Base-by-base conservation (phyloP, 192 early-diverging fungal species). In the Nowakowskiella sp. region DNA sequence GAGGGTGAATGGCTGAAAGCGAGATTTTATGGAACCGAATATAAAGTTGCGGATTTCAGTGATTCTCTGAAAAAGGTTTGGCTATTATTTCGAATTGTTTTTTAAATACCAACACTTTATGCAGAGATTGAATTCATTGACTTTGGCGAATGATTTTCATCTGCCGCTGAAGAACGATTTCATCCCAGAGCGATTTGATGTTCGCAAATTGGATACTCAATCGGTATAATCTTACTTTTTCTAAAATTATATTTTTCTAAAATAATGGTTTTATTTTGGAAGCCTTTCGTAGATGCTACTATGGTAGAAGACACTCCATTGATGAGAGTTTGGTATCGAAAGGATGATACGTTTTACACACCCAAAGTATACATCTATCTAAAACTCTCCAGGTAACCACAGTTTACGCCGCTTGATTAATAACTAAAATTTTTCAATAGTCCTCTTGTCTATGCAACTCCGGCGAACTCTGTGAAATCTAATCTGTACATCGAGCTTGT, bases 281-380 rank as follows among this genome's bases (percentile, higher is more conserved):
- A 36, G 51, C 72, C 51, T 0, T 4, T 49, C 10, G 62, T 47
- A 10, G 33, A 51, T 13, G 82, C 88, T 2, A 36, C 49, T 21
- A 65, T 91, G 45, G 68, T 90, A 42, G 61, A 56, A 42, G 79
- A 90, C n/a, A 70, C 72, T 6, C 54, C 67, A 0, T 30, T 65
- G 1, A 44, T 76, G 22, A 81, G 91, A 31, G 60, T 96, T 60
- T 98, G 94, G 94, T 81, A 89, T 64, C 93, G 94, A 64, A 88
- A 87, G 53, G 94, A 98, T 68, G 90, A 94, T 62, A 86, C 76
- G 1, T 98, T 91, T 55, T 85, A 81, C 74, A 77, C 92, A 16
- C 95, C 95, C 29, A 88, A 92, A 53, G 88, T 85, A 48, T 82
- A 85, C 52, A 67, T 89, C 44, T 83, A 74, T 51, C 77, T 96